A percentile compares a stretch with the other conserved stretches of the same genome.
These are phyloP conservation scores for Cladosporium sp. DNA, from an alignment of 2,329 filamentous ascomycete genomes.

Conservation along the genomic window DNA sequence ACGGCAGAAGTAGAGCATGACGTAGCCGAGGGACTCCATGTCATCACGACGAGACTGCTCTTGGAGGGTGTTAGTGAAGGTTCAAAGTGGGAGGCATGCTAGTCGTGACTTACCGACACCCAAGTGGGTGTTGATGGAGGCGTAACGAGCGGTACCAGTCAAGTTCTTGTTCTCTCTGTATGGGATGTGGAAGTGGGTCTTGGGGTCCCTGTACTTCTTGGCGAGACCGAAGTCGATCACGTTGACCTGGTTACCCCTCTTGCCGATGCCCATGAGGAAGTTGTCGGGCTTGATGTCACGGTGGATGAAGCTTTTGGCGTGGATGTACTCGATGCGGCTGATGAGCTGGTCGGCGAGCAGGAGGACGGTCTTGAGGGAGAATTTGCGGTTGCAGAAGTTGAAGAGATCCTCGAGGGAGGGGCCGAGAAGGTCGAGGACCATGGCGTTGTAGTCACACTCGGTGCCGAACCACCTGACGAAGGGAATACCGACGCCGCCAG, in stretches of 20 bases:
- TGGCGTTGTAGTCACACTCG: constrained; percentile 99
- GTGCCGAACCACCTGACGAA: constrained; percentile 99
- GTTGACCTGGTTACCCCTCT: constrained; percentile 98
- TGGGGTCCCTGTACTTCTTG: constrained; percentile 99
- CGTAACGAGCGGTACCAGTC: constrained; percentile 97
- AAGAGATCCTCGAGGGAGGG: constrained; percentile 96
- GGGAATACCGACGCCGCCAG: constrained; percentile 94
- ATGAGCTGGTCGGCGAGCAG: constrained; percentile 97
- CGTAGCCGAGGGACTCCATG: constrained; percentile 98
- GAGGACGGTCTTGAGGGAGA: constrained; percentile 96
- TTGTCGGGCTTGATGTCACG: constrained; percentile 99
- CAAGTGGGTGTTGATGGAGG: constrained; percentile 97
- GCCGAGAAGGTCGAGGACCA: constrained; percentile 96
- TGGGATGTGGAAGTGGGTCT: constrained; percentile 99
- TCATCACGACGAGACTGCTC: constrained; percentile 99
- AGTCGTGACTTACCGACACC: constrained; percentile 71
- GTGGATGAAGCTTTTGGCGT: constrained; percentile 99
- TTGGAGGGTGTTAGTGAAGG: constrained; percentile 34
- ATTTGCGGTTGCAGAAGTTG: constrained; percentile 99
- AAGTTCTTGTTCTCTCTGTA: constrained; percentile 99
- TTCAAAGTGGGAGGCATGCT: not conserved
- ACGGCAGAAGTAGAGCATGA: constrained; percentile 99
- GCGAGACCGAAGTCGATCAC: constrained; percentile 98
- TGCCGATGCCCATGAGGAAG: constrained; percentile 98
- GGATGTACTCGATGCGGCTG: constrained; percentile 98